Base-by-base conservation (phyloP, 1,284 basidiomycete species). In the Ustilago bromivora region DNA sequence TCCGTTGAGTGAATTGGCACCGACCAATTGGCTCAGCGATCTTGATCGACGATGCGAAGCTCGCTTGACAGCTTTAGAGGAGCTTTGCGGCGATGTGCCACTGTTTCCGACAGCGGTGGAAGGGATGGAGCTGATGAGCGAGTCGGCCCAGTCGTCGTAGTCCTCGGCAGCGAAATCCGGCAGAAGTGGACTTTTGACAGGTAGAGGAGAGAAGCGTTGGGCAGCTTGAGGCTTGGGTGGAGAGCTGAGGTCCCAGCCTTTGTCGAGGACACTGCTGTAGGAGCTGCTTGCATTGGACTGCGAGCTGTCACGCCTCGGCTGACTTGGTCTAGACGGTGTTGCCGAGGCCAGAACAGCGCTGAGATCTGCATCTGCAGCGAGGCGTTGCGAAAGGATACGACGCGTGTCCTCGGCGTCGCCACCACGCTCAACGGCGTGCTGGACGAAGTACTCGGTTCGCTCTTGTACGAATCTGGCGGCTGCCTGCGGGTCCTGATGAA, bases 181-280 rank as follows among this genome's bases (percentile, higher is more conserved):
- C 49, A 79, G 38, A 28, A 70, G 63, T n/a, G 77, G 77, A 52
- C 76, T 78, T 23, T 78, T 78, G 38, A 54, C 49, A 13, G 64
- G 63, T n/a, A 78, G 41, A 1, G 63, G 57, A 7, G 71, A 61
- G 28, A 58, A 46, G 7, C 52, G 12, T 12, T n/a, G 32, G 3
- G 31, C 15, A 19, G 53, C n/a, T 12, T 43, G 52, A 1, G 46
- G 38, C 49, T 53, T 65, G 34, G 60, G 61, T 11, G 57, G 70
- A 5, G 75, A 66, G 61, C 70, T 62, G 46, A 77, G 66, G 23
- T 77, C 75, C 68, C 70, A 80, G 15, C 63, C 75, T 53, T 70
- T 61, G 5, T 81, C 66, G 28, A 81, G 67, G 17, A 81, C 79
- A 47, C 75, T 78, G 61, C 75, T 78, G 58, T 81, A 81, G 0